A percentile compares a stretch with the other conserved stretches of the same genome.
phyloP scores from a whole-genome alignment of 345 rosid species.

The Gossypium anomalum region DNA sequence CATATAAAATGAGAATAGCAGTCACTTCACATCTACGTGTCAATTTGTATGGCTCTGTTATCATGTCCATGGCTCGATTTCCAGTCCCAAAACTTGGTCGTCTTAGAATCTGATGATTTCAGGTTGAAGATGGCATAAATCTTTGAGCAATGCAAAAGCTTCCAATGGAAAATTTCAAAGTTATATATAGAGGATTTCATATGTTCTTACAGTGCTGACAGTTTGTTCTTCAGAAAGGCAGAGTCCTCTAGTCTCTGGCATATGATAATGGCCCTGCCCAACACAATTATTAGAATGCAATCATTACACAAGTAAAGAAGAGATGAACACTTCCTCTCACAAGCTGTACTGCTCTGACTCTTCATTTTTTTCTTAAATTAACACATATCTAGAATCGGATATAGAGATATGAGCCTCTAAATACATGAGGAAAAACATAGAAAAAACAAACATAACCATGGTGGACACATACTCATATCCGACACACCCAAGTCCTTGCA shows the following conservation, averaged over 20 bases:
- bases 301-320: neutral
- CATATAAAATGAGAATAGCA: conserved; percentile 90
- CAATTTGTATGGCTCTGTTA: conserved; percentile 78
- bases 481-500: neutral
- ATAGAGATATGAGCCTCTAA: no score
- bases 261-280: conserved; percentile 89
- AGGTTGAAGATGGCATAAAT: conserved; percentile 12
- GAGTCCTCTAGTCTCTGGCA: conserved; percentile 98
- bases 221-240: conserved; percentile 98
- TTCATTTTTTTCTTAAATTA: neutral
- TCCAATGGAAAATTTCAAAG: neutral
- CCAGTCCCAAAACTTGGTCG: conserved; percentile 65
- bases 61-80: conserved; percentile 47
- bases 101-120: conserved; percentile 49
- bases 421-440: no score
- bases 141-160: conserved; percentile 1
- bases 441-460: no score
- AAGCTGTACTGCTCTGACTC: neutral
- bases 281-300: neutral
- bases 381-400: neutral
- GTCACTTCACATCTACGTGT: conserved; percentile 85
- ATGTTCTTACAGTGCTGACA: conserved; percentile 56
- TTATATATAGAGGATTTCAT: neutral
- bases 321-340: neutral
- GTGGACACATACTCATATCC: neutral